Evolutionary conservation across 2,329 filamentous ascomycete genomes (phyloP), one percentile per base, ranked within the genome.

Genomic region (Cryphonectria radicalis): DNA sequence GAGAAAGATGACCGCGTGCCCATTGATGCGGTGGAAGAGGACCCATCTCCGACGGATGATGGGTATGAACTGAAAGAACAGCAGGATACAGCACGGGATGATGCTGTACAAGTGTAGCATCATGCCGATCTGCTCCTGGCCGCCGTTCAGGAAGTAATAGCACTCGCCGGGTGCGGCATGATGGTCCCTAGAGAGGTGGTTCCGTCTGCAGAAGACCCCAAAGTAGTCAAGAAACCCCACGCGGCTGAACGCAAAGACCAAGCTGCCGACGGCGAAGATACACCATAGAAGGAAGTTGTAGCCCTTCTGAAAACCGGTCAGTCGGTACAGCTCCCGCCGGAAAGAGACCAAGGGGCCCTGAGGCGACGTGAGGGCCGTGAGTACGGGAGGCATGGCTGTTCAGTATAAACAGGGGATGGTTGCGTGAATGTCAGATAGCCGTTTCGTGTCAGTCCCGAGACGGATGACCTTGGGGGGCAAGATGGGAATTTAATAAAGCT

Each of bases 271-370:
- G 55, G 76, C 79, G 66, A 87, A 84, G 65, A 88, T 78, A 73
- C 85, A 78, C 77, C 84, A 90, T 2, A 90, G 80, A 53, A 81
- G 74, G 74, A 90, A 88, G 77, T 89, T 90, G 81, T 89, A 89
- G 50, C 81, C 82, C 75, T 86, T 87, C 2, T 79, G 77, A 79
- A 91, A 91, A 65, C 88, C 88, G 37, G 89, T 71, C 3, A 82
- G 79, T 60, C 80, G 78, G 75, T 85, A 86, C 25, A 86, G 63
- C 65, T 79, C 82, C 40, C 78, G 75, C 75, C 66, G 55, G 4
- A 37, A 46, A 19, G 25, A 6, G 25, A 50, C 4, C 4, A 69
- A n/a, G 35, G 10, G 42, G 55, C 46, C 50, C 22, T 25, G 25
- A n/a, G 50, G 25, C 19, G 17, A 22, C 42, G 43, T 22, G n/a